Evolutionary conservation across 148 eudicot genomes (phyloP), one percentile per base, ranked within the genome.

Genomic region (Fagopyrum tataricum): DNA sequence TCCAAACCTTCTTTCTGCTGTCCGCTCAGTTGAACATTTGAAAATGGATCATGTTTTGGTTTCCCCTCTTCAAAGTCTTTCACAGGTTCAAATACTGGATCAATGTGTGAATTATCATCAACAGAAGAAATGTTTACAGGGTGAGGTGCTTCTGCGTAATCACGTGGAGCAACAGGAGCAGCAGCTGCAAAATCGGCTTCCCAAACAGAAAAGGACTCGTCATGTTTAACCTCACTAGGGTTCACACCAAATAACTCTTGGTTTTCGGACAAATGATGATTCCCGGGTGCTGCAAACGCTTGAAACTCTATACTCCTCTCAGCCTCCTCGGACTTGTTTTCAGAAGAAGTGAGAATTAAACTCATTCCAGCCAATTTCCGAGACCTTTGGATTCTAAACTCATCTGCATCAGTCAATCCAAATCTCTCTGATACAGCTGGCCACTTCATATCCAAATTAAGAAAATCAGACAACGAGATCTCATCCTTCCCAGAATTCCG

Each of bases 161-260:
- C 73, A 53, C 52, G 67, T 52, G 74, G 70, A 44, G 76, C 64
- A 44, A 48, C 88, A 43, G 80, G 51, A 76, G 69, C 75, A 66
- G 91, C 83, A 74, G 86, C 81, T 68, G 88, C 96, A 81, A 95
- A 95, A 78, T 91, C 96, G 12, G 93, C 93, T 72, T 86, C 82
- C 98, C 98, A 95, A 76, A 82, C 88, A 78, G 96, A 85, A 17
- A 80, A 82, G 26, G 81, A 78, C 55, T 79, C 80, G 21, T 69
- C 71, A 55, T 69, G 72, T 62, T 78, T 71, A 56, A 48, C 72
- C 75, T 68, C 85, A 76, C 71, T 67, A 72, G 87, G 76, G 43
- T 73, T 80, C 26, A 40, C 71, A 78, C 66, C 81, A 64, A 79
- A 76, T 52, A 84, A 77, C 48, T 73, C 67, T 48, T 73, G 73